Evolutionary conservation across 805 yeast genomes (phyloP).

Genomic region (Saccharomycopsis babjevae): DNA sequence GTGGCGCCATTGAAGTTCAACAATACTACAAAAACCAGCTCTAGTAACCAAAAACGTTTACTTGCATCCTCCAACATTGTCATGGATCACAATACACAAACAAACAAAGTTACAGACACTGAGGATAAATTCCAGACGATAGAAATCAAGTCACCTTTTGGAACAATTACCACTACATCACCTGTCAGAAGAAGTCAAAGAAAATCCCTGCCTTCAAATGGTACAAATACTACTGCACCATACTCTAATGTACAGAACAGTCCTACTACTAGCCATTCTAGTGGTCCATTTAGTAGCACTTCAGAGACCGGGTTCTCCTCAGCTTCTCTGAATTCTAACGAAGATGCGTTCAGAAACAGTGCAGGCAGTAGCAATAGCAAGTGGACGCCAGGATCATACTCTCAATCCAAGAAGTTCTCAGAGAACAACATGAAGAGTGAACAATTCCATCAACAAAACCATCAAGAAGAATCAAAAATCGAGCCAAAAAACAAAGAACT

Average conservation of each 20-base stretch:
- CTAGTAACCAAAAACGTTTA: background rate
- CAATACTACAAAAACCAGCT: background rate
- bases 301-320: background rate
- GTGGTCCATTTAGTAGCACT: background rate
- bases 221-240: background rate
- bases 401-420: background rate
- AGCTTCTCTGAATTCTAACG: background rate
- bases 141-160: slow-evolving; percentile 17
- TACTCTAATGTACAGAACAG: background rate
- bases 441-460: background rate
- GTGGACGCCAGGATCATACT: background rate
- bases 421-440: background rate
- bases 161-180: slow-evolving; percentile 13
- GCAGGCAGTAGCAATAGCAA: background rate
- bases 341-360: background rate
- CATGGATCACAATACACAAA: background rate
- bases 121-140: background rate
- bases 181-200: background rate
- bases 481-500: background rate
- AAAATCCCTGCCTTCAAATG: background rate
- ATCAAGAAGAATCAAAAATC: background rate
- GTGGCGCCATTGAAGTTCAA: background rate
- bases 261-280: background rate
- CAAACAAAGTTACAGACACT: background rate
- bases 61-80: background rate